Evolutionary conservation across 1,284 basidiomycete genomes (phyloP).

Genomic region (Sporisorium graminicola): DNA sequence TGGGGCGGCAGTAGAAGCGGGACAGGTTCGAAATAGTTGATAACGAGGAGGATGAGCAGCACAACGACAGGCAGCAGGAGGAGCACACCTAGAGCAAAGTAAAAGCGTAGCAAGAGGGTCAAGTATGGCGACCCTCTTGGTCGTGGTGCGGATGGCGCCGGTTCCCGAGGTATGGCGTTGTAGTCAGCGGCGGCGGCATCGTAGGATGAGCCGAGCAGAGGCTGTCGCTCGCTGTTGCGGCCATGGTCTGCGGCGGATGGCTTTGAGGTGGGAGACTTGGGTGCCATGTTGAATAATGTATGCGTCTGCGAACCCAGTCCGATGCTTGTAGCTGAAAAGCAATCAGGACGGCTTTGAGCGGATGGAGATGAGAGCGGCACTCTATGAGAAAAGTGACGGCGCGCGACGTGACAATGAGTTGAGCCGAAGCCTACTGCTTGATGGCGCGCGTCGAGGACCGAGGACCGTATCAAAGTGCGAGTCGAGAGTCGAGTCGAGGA

Average conservation of each 20-base stretch:
- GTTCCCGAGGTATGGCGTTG: constrained; percentile 17
- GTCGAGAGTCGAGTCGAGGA: constrained; percentile 7
- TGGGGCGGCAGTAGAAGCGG: constrained; percentile 50
- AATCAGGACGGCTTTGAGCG: not conserved
- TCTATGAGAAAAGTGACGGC: not conserved
- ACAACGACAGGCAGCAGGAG: constrained; percentile 41
- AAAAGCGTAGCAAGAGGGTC: constrained; percentile 37
- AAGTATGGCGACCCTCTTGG: constrained; percentile 38
- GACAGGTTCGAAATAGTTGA: constrained; percentile 52
- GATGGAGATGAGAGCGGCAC: not conserved
- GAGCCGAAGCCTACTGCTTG: not conserved
- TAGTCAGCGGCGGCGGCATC: constrained; percentile 16
- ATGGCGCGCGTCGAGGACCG: not conserved
- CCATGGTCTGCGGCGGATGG: constrained; percentile 15
- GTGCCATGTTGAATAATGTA: constrained; percentile 18
- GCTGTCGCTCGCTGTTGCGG: constrained; percentile 34
- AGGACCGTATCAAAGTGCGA: not conserved
- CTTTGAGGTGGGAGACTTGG: constrained; percentile 9
- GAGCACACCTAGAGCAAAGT: constrained; percentile 41
- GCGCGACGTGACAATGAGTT: not conserved
- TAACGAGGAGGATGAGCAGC: constrained; percentile 41
- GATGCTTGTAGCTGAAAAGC: constrained; percentile 5
- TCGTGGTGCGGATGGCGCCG: constrained; percentile 9
- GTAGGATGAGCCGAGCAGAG: constrained; percentile 22
- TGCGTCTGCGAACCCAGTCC: constrained; percentile 1